Base-by-base conservation (phyloP, 1,284 basidiomycete species). In the Cronartium ribicola region DNA sequence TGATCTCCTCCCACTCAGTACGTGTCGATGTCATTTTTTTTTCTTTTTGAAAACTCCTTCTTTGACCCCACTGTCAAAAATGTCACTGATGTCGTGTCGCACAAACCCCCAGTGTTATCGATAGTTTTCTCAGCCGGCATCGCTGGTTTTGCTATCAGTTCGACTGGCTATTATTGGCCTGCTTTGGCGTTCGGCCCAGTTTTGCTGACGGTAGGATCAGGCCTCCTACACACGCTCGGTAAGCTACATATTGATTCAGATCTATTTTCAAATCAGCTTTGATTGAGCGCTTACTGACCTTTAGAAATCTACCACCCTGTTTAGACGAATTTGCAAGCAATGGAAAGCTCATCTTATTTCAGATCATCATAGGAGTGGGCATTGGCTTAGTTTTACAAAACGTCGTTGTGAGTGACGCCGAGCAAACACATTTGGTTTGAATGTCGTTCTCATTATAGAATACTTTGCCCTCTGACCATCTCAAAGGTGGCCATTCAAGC, bases 191-290 rank as follows among this genome's bases (percentile, higher is more conserved):
- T 57, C 29, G 51, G 51, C 20, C 51, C 51, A 20, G 51, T 57
- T 57, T 57, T 57, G 51, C n/a, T 57, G n/a, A 57, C 51, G 11
- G 51, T 57, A 5, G 51, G 51, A 57, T 57, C 51, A 57, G 51
- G 51, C 8, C 51, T 57, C 29, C 51, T 57, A 57, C 51, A 57
- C 51, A 57, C 51, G 20, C 51, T 57, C 29, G 51, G 51, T 57
- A 57, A 20, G 51, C 14, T 20, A 5, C 51, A 57, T n/a, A n/a
- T 57, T 20, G 51, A 57, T 22, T 22, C 29, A 29, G 29, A 29
- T 29, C 29, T 2, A 29, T 29, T 29, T 29, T 29, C 29, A 29
- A 5, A 20, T 10, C n/a, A 6, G 0, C 51, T 57, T 22, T 20
- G 51, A 17, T 57, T 29, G 11, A 14, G 29, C 2, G 17, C 51